These are phyloP conservation scores for Diplodia intermedia DNA, from an alignment of 2,329 filamentous ascomycete species.

Conservation along the genomic window DNA sequence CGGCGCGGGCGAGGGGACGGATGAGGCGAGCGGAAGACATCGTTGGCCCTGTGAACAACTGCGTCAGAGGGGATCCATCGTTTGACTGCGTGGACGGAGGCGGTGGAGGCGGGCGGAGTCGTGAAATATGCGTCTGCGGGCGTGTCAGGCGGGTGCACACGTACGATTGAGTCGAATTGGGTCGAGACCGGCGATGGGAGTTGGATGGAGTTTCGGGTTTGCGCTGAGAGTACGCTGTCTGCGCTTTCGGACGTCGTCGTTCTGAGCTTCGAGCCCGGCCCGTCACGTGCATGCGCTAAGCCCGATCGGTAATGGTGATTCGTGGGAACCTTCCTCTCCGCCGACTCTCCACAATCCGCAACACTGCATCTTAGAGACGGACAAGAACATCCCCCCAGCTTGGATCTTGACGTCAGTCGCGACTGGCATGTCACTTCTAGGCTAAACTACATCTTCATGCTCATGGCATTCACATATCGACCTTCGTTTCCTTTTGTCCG, in stretches of 20 bases:
- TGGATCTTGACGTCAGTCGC: background rate
- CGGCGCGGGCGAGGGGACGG: slow-evolving; percentile 49
- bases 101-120: slow-evolving; percentile 12
- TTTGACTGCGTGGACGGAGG: slow-evolving; percentile 32
- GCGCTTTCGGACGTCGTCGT: slow-evolving; percentile 26
- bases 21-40: slow-evolving; percentile 52
- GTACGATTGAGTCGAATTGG: slow-evolving; percentile 32
- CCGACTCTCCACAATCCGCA: background rate
- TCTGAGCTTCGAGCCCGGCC: slow-evolving; percentile 13
- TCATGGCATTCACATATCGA: background rate
- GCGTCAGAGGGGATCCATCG: slow-evolving; percentile 31
- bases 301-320: background rate
- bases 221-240: slow-evolving; percentile 13
- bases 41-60: slow-evolving; percentile 35
- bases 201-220: slow-evolving; percentile 28
- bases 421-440: background rate
- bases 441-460: background rate
- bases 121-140: slow-evolving; percentile 1
- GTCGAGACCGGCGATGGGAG: slow-evolving; percentile 25
- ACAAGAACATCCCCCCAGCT: background rate
- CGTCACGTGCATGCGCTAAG: slow-evolving; percentile 13
- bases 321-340: background rate
- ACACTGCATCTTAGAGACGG: background rate
- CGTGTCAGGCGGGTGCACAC: slow-evolving; percentile 6
- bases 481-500: slow-evolving; percentile 1